Base-by-base conservation (phyloP, 2,329 filamentous ascomycete genomes). In the Berkeleyomyces rouxiae region DNA sequence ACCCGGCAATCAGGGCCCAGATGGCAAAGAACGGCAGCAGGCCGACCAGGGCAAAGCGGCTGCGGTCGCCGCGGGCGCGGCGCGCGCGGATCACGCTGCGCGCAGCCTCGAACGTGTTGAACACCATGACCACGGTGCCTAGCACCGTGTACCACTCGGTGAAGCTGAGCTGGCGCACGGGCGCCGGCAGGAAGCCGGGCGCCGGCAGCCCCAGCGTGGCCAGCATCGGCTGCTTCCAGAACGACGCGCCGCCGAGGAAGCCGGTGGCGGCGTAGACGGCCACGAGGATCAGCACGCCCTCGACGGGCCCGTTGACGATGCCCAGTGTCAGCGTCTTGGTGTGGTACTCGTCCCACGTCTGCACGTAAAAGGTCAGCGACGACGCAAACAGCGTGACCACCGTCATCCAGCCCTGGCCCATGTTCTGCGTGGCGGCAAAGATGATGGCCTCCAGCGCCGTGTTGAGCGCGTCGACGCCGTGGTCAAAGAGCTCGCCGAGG, bases 331-430 rank as follows among this genome's bases (percentile, higher is more conserved):
- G 82, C 2, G 91, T 93, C 74, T 96, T 91, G 60, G 93, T 99
- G 76, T 97, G 92, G 75, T 97, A 99, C 73, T 97, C 93, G 71
- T 99, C 93, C 93, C 93, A 99, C 42, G 93, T 97, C 73, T 97
- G 93, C 49, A 97, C 87, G 73, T 97, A 97, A 74, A 99, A 99
- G n/a, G 93, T 96, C 69, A 95, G 78, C 64, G 92, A 83, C 5
- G 88, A 86, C 68, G 86, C 88, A 75, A 95, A 96, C 13, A 96
- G 81, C 3, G 82, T 84, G 64, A 90, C 76, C 10, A 96, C 84
- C 0, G 91, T 96, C 74, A 84, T 84, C 92, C 91, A 96, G 65
- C 86, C 84, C 75, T 96, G 90, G 55, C 92, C 92, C 71, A 97
- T 82, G 71, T 96, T 96, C 79, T 96, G 91, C 43, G 88, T 86